Conservation (phyloP, 768 basidiomycete genomes). For the Leccinum pellstonianum region DNA sequence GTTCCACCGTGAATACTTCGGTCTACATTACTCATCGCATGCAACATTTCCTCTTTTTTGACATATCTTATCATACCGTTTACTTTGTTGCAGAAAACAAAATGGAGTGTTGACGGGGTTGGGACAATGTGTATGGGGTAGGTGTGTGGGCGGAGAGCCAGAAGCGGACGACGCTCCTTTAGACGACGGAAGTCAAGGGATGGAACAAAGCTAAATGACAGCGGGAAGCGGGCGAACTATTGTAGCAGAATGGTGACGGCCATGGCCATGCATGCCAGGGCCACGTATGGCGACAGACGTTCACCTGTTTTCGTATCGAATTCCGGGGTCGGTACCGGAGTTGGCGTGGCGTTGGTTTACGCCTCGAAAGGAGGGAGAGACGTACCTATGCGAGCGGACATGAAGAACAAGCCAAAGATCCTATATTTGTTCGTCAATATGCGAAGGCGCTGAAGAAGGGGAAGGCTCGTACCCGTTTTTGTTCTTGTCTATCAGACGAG, state of each 20-base stretch:
- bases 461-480: constrained; percentile 74
- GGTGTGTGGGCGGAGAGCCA: neutral
- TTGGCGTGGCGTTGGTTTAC: neutral
- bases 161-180: neutral
- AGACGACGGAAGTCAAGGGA: neutral
- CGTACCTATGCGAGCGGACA: constrained; percentile 92
- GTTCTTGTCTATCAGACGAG: constrained; percentile 88
- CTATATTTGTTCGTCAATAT: constrained; percentile 39
- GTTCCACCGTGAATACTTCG: neutral
- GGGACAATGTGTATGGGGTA: neutral
- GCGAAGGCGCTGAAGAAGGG: neutral
- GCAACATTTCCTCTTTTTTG: neutral
- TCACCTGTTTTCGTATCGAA: constrained; percentile 60
- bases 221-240: constrained; percentile 22
- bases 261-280: constrained; percentile 91
- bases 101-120: neutral
- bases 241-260: constrained; percentile 66
- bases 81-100: neutral
- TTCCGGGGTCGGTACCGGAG: neutral
- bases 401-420: constrained; percentile 91
- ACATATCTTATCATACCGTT: neutral
- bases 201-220: neutral
- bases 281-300: constrained; percentile 93
- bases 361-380: constrained; percentile 1
- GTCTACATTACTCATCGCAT: neutral